Conservation (phyloP, 805 yeast genomes). For the Lipomyces kockii region DNA sequence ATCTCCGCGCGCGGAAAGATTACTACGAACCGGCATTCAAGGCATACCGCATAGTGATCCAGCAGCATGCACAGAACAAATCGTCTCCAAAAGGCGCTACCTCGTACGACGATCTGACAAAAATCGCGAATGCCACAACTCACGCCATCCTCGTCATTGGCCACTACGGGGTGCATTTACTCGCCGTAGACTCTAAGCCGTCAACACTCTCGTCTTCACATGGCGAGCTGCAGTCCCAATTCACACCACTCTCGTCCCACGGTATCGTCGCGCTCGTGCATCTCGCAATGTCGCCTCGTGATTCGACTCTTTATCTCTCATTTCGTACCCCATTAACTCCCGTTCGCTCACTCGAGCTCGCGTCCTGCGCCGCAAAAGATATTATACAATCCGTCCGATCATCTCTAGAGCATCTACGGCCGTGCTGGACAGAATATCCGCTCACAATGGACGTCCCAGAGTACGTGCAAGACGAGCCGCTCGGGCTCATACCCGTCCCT, state of each 20-base stretch:
- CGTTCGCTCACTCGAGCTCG: slow-evolving; percentile 37
- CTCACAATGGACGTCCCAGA: slow-evolving; percentile 38
- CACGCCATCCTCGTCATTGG: slow-evolving; percentile 30
- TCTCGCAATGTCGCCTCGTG: slow-evolving; percentile 38
- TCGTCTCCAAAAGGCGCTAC: slow-evolving; percentile 9
- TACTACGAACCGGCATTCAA: slow-evolving; percentile 23
- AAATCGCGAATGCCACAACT: slow-evolving; percentile 24
- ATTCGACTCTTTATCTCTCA: slow-evolving; percentile 36
- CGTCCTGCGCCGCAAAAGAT: slow-evolving; percentile 39
- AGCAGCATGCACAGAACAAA: slow-evolving; percentile 3
- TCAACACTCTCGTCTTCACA: not conserved
- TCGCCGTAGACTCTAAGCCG: slow-evolving; percentile 19
- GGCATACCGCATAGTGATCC: slow-evolving; percentile 28
- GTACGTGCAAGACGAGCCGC: slow-evolving; percentile 35
- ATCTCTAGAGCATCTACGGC: slow-evolving; percentile 33
- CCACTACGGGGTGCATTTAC: slow-evolving; percentile 23
- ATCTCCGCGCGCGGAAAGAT: slow-evolving; percentile 27
- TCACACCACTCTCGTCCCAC: slow-evolving; percentile 32
- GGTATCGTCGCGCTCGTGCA: slow-evolving; percentile 38
- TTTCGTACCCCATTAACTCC: slow-evolving; percentile 38
- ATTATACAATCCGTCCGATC: slow-evolving; percentile 34
- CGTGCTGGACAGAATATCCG: slow-evolving; percentile 39
- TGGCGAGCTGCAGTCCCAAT: slow-evolving; percentile 8
- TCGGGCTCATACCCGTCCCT: slow-evolving; percentile 16
- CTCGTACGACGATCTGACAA: slow-evolving; percentile 26